Conservation (phyloP, 2,329 filamentous ascomycete species). For the Diaporthe sp. region DNA sequence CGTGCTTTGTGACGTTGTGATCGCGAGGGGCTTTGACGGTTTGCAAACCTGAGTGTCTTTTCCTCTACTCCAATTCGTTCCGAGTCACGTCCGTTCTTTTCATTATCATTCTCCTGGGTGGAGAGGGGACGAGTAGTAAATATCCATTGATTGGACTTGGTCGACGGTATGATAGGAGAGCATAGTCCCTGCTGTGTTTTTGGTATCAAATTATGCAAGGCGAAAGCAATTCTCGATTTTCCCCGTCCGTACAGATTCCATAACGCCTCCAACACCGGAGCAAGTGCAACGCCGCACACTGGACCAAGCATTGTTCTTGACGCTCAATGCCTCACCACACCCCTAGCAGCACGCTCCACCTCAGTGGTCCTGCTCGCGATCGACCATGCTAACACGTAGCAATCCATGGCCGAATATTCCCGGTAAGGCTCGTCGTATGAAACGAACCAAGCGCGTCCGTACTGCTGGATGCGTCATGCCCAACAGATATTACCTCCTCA, state of each 20-base stretch:
- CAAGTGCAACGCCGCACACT: slow-evolving; percentile 16
- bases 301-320: background rate
- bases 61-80: background rate
- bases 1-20: background rate
- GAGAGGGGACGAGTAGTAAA: background rate
- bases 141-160: background rate
- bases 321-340: background rate
- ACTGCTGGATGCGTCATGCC: background rate
- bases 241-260: slow-evolving; percentile 21
- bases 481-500: too few species aligned
- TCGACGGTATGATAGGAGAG: background rate
- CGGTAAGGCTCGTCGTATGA: background rate
- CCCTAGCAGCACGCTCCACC: background rate
- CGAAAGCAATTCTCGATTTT: slow-evolving; percentile 17
- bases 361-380: background rate
- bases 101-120: background rate
- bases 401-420: background rate
- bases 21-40: background rate
- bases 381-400: background rate
- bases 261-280: slow-evolving; percentile 27
- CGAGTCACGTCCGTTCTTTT: too few species aligned
- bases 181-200: background rate
- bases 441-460: background rate
- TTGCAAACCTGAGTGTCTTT: background rate
- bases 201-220: slow-evolving; percentile 27